A percentile compares a stretch with the other conserved stretches of the same genome.
Conservation (phyloP, 495 filamentous ascomycete species). For the Xylaria acuta region DNA sequence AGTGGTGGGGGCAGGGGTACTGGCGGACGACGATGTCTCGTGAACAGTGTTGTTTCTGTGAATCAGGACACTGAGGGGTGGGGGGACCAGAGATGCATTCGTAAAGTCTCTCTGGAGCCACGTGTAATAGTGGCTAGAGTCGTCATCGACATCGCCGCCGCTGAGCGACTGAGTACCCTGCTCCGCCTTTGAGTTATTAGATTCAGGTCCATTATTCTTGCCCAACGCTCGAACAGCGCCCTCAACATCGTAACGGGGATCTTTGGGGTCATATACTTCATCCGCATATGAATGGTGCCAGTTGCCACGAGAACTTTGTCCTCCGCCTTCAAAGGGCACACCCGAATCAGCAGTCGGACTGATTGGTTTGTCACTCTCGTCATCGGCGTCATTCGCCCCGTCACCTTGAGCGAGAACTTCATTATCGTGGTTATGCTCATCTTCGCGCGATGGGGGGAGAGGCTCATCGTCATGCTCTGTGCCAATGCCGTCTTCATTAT, state of each 20-base stretch:
- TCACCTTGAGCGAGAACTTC: not conserved
- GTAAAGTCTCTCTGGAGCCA: not conserved
- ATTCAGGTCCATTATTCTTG: not conserved
- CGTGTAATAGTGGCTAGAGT: not conserved
- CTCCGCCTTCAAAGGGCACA: not conserved
- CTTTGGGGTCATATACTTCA: slow-evolving; percentile 1
- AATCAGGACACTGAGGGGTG: not conserved
- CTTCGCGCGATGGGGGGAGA: not conserved
- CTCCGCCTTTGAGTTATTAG: not conserved
- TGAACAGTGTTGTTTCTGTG: not conserved
- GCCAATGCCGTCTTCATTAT: not conserved
- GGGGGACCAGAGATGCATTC: slow-evolving; percentile 3
- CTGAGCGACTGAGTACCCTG: not conserved
- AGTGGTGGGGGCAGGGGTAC: not conserved
- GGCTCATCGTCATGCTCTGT: not conserved
- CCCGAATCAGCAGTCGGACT: not conserved
- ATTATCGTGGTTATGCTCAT: not conserved
- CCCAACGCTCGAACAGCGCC: not conserved
- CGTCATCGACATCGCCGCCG: no score
- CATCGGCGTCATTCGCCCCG: not conserved
- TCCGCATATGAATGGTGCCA: not conserved
- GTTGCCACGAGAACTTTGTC: not conserved
- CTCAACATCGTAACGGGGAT: not conserved
- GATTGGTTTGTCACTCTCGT: not conserved
- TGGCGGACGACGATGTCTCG: not conserved